Percentiles rank a stretch among this genome's conserved stretches.
Conservation (phyloP, 176 grass and related monocot species). For the Oryza australiensis region DNA sequence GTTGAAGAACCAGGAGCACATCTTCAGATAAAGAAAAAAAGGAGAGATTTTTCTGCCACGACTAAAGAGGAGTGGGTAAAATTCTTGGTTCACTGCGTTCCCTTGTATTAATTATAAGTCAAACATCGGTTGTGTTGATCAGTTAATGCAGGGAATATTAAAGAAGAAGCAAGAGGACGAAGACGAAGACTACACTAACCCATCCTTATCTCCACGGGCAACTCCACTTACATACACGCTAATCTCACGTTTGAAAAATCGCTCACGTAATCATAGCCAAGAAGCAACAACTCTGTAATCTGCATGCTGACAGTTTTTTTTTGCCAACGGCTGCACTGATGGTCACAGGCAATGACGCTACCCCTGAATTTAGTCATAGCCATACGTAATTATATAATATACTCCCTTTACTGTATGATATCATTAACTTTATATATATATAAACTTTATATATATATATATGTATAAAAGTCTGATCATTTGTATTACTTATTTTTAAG, state of each 20-base stretch:
- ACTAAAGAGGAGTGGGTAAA: background rate
- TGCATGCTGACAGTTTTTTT: background rate
- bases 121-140: slow-evolving; percentile 7
- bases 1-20: background rate
- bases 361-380: background rate
- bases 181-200: background rate
- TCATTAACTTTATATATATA: too few species aligned
- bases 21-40: background rate
- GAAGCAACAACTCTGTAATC: background rate
- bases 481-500: too few species aligned
- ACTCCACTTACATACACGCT: background rate
- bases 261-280: background rate
- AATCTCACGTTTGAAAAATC: background rate
- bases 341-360: background rate
- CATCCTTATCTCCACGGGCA: background rate
- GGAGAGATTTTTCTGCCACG: background rate
- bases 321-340: background rate
- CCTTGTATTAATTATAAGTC: background rate
- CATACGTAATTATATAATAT: background rate
- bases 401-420: too few species aligned
- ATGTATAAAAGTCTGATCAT: too few species aligned
- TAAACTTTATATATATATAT: too few species aligned
- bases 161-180: background rate
- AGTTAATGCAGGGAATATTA: slow-evolving; percentile 28
- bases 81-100: background rate